phyloP scores from a whole-genome alignment of 768 basidiomycete genomes.

The Gautieria morchelliformis region DNA sequence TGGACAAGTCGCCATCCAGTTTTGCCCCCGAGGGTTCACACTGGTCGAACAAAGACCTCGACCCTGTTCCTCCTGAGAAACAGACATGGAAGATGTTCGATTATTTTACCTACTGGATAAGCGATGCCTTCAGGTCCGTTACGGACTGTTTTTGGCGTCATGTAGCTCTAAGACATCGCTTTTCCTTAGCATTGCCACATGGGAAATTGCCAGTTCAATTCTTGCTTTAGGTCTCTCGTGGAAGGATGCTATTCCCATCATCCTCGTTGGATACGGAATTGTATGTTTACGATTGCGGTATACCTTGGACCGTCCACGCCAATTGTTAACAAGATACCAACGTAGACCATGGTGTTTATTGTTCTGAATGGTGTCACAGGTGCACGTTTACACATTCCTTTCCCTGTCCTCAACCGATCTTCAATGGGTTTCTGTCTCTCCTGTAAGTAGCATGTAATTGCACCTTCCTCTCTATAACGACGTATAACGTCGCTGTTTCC shows the following conservation, averaged over 20 bases:
- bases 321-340: slow-evolving; percentile 61
- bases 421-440: slow-evolving; percentile 88
- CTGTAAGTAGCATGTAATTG: slow-evolving; percentile 20
- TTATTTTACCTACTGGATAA: slow-evolving; percentile 51
- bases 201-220: slow-evolving; percentile 68
- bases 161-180: slow-evolving; percentile 13
- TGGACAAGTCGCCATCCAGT: slow-evolving; percentile 2
- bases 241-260: slow-evolving; percentile 22
- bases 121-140: slow-evolving; percentile 15
- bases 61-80: slow-evolving; percentile 50
- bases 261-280: not conserved
- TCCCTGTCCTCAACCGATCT: slow-evolving; percentile 69
- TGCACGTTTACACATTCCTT: slow-evolving; percentile 67
- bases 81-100: slow-evolving; percentile 64
- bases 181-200: slow-evolving; percentile 23
- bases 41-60: slow-evolving; percentile 31
- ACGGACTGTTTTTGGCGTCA: slow-evolving; percentile 17
- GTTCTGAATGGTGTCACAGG: slow-evolving; percentile 73
- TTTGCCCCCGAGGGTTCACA: not conserved
- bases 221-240: slow-evolving; percentile 67
- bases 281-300: not conserved
- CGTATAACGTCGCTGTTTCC: not conserved
- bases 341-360: slow-evolving; percentile 56
- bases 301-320: not conserved
- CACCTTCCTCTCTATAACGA: not conserved